Conservation (phyloP, 75 land plant species). For the Ceratopteris richardii region DNA sequence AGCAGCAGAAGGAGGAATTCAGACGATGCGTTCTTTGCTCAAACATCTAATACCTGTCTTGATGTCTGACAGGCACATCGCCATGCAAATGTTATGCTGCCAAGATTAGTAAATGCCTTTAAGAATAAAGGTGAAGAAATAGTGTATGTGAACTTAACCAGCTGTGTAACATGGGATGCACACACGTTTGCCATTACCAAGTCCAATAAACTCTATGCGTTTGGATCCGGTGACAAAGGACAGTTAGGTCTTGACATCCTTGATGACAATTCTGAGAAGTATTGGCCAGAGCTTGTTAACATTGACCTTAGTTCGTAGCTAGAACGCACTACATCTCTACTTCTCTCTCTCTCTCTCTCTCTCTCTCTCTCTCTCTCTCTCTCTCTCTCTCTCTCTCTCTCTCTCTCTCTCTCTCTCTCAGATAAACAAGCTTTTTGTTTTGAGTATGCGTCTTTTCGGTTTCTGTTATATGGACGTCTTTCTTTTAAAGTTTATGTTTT, state of each 20-base stretch:
- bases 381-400: too few species aligned
- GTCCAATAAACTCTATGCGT: slow-evolving; percentile 69
- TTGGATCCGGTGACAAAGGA: slow-evolving; percentile 86
- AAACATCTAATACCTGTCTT: too few species aligned
- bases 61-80: slow-evolving; percentile 39
- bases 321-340: too few species aligned
- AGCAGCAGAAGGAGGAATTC: too few species aligned
- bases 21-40: too few species aligned
- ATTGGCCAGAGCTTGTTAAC: slow-evolving; percentile 59
- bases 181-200: slow-evolving; percentile 88
- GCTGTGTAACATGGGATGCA: slow-evolving; percentile 86
- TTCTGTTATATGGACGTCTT: too few species aligned
- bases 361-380: too few species aligned
- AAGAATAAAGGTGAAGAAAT: slow-evolving; percentile 50
- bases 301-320: slow-evolving; percentile 71
- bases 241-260: slow-evolving; percentile 68
- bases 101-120: slow-evolving; percentile 60
- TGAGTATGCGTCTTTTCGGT: too few species aligned
- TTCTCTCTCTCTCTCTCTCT: too few species aligned
- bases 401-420: too few species aligned
- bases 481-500: too few species aligned
- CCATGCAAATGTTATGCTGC: slow-evolving; percentile 58
- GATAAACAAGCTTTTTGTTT: too few species aligned
- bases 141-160: slow-evolving; percentile 75
- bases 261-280: slow-evolving; percentile 52